Evolutionary conservation across 2,329 filamentous ascomycete genomes (phyloP), one percentile per base, ranked within the genome.

Genomic region (Geosmithia putterillii): DNA sequence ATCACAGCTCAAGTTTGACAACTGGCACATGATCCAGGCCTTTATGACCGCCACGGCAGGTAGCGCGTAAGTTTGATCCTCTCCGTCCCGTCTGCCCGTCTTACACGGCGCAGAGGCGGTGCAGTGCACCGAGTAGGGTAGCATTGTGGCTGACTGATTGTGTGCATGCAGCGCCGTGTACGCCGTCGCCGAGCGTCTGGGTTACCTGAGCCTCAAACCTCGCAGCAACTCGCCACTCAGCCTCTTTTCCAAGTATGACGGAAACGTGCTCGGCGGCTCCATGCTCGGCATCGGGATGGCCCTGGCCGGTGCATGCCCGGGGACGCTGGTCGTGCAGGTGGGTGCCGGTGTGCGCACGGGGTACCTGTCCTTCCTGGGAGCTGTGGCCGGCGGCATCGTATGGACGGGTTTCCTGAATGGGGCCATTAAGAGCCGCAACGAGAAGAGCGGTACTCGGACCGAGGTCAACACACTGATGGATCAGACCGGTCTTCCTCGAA

Each of bases 231-330:
- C 44, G 10, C 44, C 44, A n/a, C 38, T 46, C 15, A 70, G 68
- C 42, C 60, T 79, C 51, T 69, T 78, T 49, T 62, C 63, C 8
- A 54, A 58, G 17, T 78, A 77, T 51, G 79, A 82, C 51, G 80
- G 77, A 44, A 84, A 85, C 55, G 58, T 83, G 40, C 50, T 82
- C 49, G 81, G 81, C 44, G 81, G 80, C 4, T 53, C 66, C 15
- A 58, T 83, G 3, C 68, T 81, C 21, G 80, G 81, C 32, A 56
- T 70, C n/a, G 81, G 81, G 44, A 82, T 84, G 79, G 69, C 75
- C 6, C 60, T 83, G 15, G 73, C 78, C 0, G 79, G 78, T 8
- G 73, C 79, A 0, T 83, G 80, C 46, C 78, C 81, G 0, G 81
- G 81, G 1, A 81, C 78, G 1, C 67, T 82, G 6, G 68, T 81